Conservation (phyloP, 768 basidiomycete species). For the Mycena venus region DNA sequence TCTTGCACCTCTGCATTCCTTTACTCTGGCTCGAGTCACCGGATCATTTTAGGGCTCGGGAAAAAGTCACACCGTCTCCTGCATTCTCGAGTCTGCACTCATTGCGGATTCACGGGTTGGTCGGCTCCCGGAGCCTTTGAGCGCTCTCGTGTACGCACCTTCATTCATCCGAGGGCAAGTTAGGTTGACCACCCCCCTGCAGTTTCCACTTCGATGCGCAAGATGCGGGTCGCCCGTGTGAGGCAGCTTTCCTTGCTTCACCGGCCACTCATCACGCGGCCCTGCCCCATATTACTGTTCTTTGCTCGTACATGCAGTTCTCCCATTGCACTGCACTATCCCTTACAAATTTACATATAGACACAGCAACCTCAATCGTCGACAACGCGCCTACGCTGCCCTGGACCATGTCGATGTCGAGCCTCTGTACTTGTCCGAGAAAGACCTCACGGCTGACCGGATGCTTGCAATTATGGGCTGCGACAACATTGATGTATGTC, state of each 20-base stretch:
- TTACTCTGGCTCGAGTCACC: not conserved
- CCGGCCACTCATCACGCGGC: not conserved
- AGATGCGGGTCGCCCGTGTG: not conserved
- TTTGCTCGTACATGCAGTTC: not conserved
- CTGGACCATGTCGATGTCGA: conserved; percentile 41
- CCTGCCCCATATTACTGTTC: not conserved
- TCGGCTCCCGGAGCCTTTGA: conserved; percentile 54
- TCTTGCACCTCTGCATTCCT: not conserved
- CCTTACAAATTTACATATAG: not conserved
- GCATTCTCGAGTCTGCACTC: conserved; percentile 64
- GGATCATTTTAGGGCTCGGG: conserved; percentile 55
- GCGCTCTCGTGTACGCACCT: conserved; percentile 53
- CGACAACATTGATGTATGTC: conserved; percentile 26
- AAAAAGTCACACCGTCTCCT: conserved; percentile 66
- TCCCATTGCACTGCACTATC: not conserved
- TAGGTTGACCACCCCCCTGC: not conserved
- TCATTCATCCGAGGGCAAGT: not conserved
- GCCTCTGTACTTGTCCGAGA: conserved; percentile 55
- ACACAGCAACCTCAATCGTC: not conserved
- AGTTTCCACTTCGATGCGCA: conserved; percentile 20
- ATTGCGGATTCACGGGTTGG: conserved; percentile 55
- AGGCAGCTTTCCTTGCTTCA: not conserved
- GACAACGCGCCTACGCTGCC: not conserved
- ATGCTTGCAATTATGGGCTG: conserved; percentile 67
- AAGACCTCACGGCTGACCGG: conserved; percentile 63